phyloP scores from a whole-genome alignment of 352 stramenopile genomes.

The Pseudoperonospora humuli region DNA sequence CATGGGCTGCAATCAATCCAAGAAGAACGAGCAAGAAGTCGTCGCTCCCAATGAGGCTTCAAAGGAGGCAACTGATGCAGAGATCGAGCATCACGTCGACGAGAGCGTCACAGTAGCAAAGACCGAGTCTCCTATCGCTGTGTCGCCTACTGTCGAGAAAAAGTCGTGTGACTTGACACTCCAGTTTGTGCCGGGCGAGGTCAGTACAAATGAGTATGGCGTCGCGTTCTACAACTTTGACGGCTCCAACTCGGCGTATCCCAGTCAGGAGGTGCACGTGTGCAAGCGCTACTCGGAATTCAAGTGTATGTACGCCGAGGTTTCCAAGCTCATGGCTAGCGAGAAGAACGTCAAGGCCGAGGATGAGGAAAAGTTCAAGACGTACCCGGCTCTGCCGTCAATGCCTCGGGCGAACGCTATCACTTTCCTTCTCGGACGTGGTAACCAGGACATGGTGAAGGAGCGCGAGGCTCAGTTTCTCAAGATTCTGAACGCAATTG shows the following conservation, averaged over 20 bases:
- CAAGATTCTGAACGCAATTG: constrained; percentile 56
- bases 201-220: constrained; percentile 42
- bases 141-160: constrained; percentile 13
- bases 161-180: constrained; percentile 11
- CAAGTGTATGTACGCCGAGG: constrained; percentile 45
- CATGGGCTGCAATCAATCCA: constrained; percentile 66
- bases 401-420: constrained; percentile 34
- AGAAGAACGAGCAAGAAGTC: constrained; percentile 39
- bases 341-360: constrained; percentile 30
- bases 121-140: constrained; percentile 1
- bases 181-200: constrained; percentile 33
- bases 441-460: constrained; percentile 35
- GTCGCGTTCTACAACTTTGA: constrained; percentile 62
- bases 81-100: background rate
- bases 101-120: background rate
- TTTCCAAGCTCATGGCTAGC: constrained; percentile 48
- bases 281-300: constrained; percentile 76
- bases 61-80: too few relatives aligned
- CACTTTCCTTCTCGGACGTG: constrained; percentile 30
- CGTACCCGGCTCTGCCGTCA: constrained; percentile 47
- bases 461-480: constrained; percentile 49
- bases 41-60: constrained; percentile 9
- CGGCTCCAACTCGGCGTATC: constrained; percentile 31
- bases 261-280: constrained; percentile 35
- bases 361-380: constrained; percentile 37